Conservation (phyloP, 768 basidiomycete species). For the Lactarius hatsudake region DNA sequence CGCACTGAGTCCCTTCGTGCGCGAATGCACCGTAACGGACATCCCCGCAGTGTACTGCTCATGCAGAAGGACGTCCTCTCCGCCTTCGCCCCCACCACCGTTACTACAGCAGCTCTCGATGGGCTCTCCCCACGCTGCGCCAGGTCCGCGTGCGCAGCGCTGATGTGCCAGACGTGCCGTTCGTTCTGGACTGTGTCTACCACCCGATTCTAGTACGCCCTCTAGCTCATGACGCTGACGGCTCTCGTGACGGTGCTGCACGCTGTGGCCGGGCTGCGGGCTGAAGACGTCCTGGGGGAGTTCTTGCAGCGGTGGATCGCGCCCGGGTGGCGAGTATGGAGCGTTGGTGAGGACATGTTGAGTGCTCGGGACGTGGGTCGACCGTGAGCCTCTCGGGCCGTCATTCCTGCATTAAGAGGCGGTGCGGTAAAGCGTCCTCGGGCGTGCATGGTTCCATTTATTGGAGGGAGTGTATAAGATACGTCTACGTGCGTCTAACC, state of each 20-base stretch:
- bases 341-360: conserved; percentile 13
- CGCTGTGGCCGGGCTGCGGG: conserved; percentile 20
- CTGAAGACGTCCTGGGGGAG: conserved; percentile 34
- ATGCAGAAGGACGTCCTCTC: conserved; percentile 21
- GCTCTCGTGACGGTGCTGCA: neutral
- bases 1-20: conserved; percentile 20
- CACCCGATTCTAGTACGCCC: neutral
- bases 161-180: neutral
- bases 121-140: conserved; percentile 8
- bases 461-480: too few species aligned
- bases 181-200: conserved; percentile 13
- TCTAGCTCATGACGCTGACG: too few species aligned
- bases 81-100: neutral
- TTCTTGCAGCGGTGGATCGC: conserved; percentile 32
- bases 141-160: neutral
- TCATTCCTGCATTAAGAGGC: too few species aligned
- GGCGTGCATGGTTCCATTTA: too few species aligned
- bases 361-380: neutral
- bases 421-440: too few species aligned
- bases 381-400: too few species aligned
- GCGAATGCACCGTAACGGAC: conserved; percentile 25
- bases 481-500: too few species aligned
- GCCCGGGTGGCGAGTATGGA: conserved; percentile 25
- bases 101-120: conserved; percentile 16
- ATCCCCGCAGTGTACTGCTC: conserved; percentile 25